Percentiles rank a stretch among this genome's conserved stretches.
These are phyloP conservation scores for Chaetomium fimeti DNA, from an alignment of 495 filamentous ascomycete genomes.

Conservation along the genomic window DNA sequence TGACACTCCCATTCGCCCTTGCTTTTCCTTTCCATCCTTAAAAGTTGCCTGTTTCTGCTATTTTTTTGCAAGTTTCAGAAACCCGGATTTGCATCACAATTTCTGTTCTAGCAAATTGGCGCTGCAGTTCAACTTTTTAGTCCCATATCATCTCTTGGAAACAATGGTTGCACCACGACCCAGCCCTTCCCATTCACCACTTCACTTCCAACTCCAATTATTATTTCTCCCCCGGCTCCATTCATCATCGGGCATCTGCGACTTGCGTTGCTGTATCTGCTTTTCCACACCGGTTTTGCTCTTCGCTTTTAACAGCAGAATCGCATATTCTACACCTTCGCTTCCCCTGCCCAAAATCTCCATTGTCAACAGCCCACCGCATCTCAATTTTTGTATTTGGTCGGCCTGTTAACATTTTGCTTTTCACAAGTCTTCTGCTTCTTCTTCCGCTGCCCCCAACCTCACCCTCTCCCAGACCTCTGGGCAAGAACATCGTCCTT, in stretches of 20 bases:
- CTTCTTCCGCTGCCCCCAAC: slow-evolving; percentile 78
- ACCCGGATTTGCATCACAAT: background rate
- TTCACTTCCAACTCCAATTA: background rate
- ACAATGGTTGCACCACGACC: background rate
- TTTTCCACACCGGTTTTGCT: slow-evolving; percentile 6
- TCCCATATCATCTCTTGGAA: background rate
- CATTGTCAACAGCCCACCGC: slow-evolving; percentile 8
- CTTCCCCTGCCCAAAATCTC: slow-evolving; percentile 8
- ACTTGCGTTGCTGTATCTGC: background rate
- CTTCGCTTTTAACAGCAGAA: slow-evolving; percentile 21
- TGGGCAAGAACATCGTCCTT: slow-evolving; percentile 52
- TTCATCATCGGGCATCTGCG: background rate
- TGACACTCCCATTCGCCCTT: background rate
- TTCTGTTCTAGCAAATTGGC: background rate
- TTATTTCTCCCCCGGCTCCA: background rate
- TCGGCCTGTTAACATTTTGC: slow-evolving; percentile 23
- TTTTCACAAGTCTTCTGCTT: slow-evolving; percentile 62
- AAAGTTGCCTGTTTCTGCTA: slow-evolving; percentile 1
- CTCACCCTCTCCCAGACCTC: slow-evolving; percentile 69
- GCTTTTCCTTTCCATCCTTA: background rate
- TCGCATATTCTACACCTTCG: background rate
- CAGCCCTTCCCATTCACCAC: background rate
- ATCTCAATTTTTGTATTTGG: slow-evolving; percentile 4
- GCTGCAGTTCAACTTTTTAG: background rate
- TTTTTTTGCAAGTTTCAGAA: background rate